Base-by-base conservation (phyloP, 2,329 filamentous ascomycete genomes). In the Trichoderma asperellum region DNA sequence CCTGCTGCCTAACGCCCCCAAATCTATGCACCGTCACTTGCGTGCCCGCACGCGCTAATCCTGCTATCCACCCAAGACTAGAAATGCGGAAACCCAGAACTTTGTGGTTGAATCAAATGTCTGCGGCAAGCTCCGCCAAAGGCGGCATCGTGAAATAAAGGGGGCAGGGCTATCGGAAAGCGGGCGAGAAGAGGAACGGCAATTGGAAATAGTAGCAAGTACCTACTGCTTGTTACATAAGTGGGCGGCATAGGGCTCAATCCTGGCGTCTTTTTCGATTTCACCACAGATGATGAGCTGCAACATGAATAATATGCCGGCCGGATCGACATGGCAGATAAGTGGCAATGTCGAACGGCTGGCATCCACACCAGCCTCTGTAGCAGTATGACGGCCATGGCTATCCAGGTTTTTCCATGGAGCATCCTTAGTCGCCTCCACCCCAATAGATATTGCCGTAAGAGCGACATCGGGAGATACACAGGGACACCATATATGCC, bases 401-500 rank as follows among this genome's bases (percentile, higher is more conserved):
- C 29, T 8, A 49, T 59, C 55, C 64, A 37, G 21, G 35, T 35
- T 58, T 49, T 67, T 58, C 32, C 40, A 47, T 59, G 40, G 29
- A 27, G 37, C 40, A 35, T 35, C 24, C 62, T 57, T 66, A 57
- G 55, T n/a, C 55, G 52, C 64, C 53, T 56, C 64, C 52, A 59
- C 64, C 27, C 29, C 40, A 63, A 16, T 29, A 35, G 37, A 43
- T 40, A 43, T 32, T 43, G 12, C 40, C 29, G 37, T 37, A 29
- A 37, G 32, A 37, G 62, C 53, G 53, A 67, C 55, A 58, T 67
- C 63, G 32, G 55, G 55, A 67, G 64, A 67, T 58, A 29, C 29
- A 24, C 29, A 63, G 47, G 47, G n/a, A 52, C 35, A 35, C 43
- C 37, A 21, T 62, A 52, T 32, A 52, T 8, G 4, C 32, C 32